Percentiles rank a stretch among this genome's conserved stretches.
Conservation (phyloP, 179 eudicot species). For the Patellifolia procumbens region DNA sequence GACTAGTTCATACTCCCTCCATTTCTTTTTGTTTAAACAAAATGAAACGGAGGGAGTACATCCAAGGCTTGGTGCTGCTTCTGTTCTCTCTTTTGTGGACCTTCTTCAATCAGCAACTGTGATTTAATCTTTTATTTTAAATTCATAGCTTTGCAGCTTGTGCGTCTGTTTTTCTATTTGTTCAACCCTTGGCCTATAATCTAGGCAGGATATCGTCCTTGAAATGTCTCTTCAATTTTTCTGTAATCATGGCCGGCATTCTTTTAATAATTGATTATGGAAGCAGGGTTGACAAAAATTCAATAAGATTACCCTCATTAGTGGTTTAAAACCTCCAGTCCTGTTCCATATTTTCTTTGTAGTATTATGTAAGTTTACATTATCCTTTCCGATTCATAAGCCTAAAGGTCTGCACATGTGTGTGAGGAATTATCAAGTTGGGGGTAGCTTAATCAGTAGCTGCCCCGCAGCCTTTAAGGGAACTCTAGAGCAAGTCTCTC, state of each 20-base stretch:
- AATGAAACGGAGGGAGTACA: too few species aligned
- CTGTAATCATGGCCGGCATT: not conserved
- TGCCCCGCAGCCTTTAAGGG: not conserved
- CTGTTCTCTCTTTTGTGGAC: not conserved
- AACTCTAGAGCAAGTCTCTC: not conserved
- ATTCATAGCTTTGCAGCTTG: not conserved
- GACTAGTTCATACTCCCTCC: too few species aligned
- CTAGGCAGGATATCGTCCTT: not conserved
- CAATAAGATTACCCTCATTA: not conserved
- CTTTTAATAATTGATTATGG: not conserved
- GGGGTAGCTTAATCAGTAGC: not conserved
- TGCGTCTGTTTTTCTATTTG: not conserved
- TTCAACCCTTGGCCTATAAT: not conserved
- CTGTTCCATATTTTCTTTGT: not conserved
- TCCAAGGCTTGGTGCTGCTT: not conserved
- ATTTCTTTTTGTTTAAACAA: too few species aligned
- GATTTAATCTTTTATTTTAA: not conserved
- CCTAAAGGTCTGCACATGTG: not conserved
- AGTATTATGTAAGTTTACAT: not conserved
- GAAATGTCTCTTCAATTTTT: not conserved
- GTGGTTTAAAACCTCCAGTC: not conserved
- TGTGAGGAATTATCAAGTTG: not conserved
- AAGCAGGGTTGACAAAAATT: not conserved
- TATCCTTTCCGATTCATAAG: not conserved
- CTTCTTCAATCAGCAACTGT: not conserved